These are phyloP conservation scores for Rhodamnia argentea DNA, from an alignment of 345 rosid species.

Conservation along the genomic window DNA sequence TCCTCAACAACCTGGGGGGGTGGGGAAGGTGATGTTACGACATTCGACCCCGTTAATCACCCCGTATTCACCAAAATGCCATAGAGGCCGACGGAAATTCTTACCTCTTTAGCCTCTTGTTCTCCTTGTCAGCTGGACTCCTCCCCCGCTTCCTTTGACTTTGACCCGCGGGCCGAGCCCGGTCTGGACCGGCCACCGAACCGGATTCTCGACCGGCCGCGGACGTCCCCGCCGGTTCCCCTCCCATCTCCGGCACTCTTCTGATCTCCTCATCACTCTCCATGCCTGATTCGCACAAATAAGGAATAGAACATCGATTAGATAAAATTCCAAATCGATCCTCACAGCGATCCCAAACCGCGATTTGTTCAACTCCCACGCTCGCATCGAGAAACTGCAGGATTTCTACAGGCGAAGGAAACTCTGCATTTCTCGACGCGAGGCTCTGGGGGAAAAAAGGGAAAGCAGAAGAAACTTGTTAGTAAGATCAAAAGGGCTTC, in stretches of 20 bases:
- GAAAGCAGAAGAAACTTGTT: background rate
- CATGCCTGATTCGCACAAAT: slow-evolving; percentile 29
- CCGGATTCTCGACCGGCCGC: slow-evolving; percentile 32
- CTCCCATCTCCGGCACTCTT: slow-evolving; percentile 86
- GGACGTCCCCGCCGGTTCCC: slow-evolving; percentile 41
- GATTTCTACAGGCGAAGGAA: background rate
- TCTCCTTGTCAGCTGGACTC: slow-evolving; percentile 88
- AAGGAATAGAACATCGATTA: background rate
- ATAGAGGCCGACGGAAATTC: background rate
- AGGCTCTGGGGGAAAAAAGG: background rate
- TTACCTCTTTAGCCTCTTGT: slow-evolving; percentile 81
- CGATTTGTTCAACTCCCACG: background rate
- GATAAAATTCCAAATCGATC: background rate
- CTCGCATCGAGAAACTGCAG: background rate
- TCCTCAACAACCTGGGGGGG: slow-evolving; percentile 73
- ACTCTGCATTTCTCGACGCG: background rate
- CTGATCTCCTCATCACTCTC: slow-evolving; percentile 98
- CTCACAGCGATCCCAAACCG: background rate
- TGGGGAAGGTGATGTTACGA: background rate
- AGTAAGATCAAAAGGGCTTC: background rate
- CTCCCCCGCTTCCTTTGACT: slow-evolving; percentile 73
- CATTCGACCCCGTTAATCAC: background rate
- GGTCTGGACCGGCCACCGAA: slow-evolving; percentile 30
- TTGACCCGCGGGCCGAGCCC: slow-evolving; percentile 40
- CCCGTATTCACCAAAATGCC: background rate